phyloP scores from a whole-genome alignment of 2,329 filamentous ascomycete genomes.

The Talaromyces sp. region DNA sequence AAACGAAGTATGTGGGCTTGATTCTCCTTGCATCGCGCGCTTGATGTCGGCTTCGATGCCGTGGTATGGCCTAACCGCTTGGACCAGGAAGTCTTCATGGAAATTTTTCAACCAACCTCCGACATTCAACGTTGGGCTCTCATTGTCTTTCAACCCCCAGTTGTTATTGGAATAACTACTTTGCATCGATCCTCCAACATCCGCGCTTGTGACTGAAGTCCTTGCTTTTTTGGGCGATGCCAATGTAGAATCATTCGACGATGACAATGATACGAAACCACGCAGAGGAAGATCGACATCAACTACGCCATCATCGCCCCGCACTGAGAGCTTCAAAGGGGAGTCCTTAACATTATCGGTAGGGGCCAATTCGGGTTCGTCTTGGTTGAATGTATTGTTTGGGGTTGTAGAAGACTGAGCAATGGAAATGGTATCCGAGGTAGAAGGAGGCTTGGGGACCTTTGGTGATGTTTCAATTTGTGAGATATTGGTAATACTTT shows the following conservation, averaged over 20 bases:
- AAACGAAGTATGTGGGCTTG: slow-evolving; percentile 35
- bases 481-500: not conserved
- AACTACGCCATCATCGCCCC: slow-evolving; percentile 54
- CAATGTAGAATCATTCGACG: slow-evolving; percentile 39
- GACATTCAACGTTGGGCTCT: slow-evolving; percentile 49
- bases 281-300: slow-evolving; percentile 55
- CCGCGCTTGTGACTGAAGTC: slow-evolving; percentile 48
- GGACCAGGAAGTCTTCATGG: slow-evolving; percentile 55
- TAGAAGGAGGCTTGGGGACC: slow-evolving; percentile 11
- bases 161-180: slow-evolving; percentile 34
- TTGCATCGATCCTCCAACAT: slow-evolving; percentile 42
- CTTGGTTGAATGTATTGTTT: slow-evolving; percentile 17
- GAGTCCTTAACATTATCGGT: slow-evolving; percentile 35
- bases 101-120: slow-evolving; percentile 54
- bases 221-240: slow-evolving; percentile 38
- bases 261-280: slow-evolving; percentile 44
- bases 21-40: slow-evolving; percentile 52
- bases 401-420: slow-evolving; percentile 19
- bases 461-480: not conserved
- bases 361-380: slow-evolving; percentile 23
- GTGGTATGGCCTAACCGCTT: slow-evolving; percentile 52
- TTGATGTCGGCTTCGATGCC: slow-evolving; percentile 51
- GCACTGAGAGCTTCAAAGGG: slow-evolving; percentile 50
- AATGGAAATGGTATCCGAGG: slow-evolving; percentile 31
- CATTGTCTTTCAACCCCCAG: slow-evolving; percentile 26